Evolutionary conservation across 345 rosid genomes (phyloP).

Genomic region (Iberis pinnata): DNA sequence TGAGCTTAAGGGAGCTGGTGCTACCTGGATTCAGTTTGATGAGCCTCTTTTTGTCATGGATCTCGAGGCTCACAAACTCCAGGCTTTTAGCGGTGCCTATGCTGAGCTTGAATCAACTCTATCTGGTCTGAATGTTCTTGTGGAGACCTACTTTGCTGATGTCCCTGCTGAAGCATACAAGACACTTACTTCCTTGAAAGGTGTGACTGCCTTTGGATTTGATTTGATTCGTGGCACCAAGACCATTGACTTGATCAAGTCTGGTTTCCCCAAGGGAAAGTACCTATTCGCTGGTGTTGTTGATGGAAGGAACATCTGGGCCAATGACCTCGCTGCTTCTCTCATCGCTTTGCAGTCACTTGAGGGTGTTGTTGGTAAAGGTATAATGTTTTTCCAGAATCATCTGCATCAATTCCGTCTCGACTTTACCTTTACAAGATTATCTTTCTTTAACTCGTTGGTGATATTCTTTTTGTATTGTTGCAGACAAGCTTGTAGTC

Average conservation of each 20-base stretch:
- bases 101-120: constrained; percentile 69
- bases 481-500: constrained; percentile 81
- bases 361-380: constrained; percentile 84
- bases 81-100: constrained; percentile 77
- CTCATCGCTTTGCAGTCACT: constrained; percentile 47
- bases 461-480: background rate
- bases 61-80: constrained; percentile 74
- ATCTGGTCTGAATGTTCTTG: constrained; percentile 69
- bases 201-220: constrained; percentile 38
- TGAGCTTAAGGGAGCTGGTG: constrained; percentile 96
- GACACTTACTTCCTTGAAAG: background rate
- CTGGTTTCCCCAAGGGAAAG: constrained; percentile 72
- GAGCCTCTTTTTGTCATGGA: constrained; percentile 90
- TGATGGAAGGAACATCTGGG: constrained; percentile 75
- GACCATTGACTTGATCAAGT: constrained; percentile 75
- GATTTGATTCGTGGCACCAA: constrained; percentile 86
- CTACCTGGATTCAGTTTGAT: constrained; percentile 89
- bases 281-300: constrained; percentile 54
- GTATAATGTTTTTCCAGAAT: constrained; percentile 25
- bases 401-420: background rate
- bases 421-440: background rate
- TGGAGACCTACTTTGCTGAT: constrained; percentile 96
- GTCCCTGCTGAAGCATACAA: constrained; percentile 29
- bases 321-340: constrained; percentile 87
- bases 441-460: too few relatives aligned